Evolutionary conservation across 305 asterid genomes (phyloP).

Genomic region (Fraxinus ornus): DNA sequence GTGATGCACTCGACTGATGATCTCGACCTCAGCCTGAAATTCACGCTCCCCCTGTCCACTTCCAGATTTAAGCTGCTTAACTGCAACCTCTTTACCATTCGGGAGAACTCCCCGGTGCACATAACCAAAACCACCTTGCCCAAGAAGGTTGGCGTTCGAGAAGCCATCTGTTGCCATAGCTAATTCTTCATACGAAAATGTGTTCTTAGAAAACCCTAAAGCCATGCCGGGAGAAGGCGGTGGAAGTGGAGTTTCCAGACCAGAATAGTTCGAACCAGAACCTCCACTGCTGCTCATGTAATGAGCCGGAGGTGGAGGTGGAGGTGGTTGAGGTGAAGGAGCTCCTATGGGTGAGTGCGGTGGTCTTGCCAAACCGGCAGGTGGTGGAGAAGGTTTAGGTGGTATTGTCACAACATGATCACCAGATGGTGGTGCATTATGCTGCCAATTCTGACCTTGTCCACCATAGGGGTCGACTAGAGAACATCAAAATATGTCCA

Average conservation of each 20-base stretch:
- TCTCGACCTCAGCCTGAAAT: slow-evolving; percentile 92
- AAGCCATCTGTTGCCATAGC: slow-evolving; percentile 89
- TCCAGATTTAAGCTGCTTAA: slow-evolving; percentile 82
- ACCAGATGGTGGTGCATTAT: slow-evolving; percentile 47
- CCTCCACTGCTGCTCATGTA: slow-evolving; percentile 76
- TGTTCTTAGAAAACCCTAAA: slow-evolving; percentile 71
- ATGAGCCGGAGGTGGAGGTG: slow-evolving; percentile 46
- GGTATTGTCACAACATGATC: slow-evolving; percentile 55
- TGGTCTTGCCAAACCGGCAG: slow-evolving; percentile 42
- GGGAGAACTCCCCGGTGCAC: slow-evolving; percentile 89
- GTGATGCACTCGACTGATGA: slow-evolving; percentile 83
- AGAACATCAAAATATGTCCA: slow-evolving; percentile 10
- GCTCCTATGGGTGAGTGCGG: slow-evolving; percentile 33
- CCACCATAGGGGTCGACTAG: slow-evolving; percentile 66
- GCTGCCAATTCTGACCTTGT: slow-evolving; percentile 70
- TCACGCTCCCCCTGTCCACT: slow-evolving; percentile 97
- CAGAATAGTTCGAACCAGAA: slow-evolving; percentile 80
- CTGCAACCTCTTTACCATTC: slow-evolving; percentile 85
- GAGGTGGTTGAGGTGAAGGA: slow-evolving; percentile 34
- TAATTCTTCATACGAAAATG: slow-evolving; percentile 71
- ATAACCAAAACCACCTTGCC: slow-evolving; percentile 96
- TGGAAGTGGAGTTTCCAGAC: slow-evolving; percentile 54
- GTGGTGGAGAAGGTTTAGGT: slow-evolving; percentile 57
- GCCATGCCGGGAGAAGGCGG: slow-evolving; percentile 76
- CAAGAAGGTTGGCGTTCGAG: slow-evolving; percentile 83